These are phyloP conservation scores for Cryptosporidium canis DNA, from an alignment of 169 alveolate genomes.

Conservation along the genomic window DNA sequence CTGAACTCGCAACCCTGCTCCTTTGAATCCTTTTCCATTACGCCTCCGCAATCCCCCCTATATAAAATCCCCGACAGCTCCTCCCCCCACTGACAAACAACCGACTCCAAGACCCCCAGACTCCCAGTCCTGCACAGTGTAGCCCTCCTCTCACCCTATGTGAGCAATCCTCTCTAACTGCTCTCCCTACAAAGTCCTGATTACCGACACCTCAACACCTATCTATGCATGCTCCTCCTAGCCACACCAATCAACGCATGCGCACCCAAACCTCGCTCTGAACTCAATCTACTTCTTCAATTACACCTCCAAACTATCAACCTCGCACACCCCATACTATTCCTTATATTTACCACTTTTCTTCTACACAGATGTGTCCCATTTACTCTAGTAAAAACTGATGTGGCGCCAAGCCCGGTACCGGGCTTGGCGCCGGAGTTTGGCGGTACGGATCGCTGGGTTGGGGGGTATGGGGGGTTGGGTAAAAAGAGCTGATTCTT, in stretches of 20 bases:
- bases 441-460: not conserved
- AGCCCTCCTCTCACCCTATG: no score
- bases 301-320: not conserved
- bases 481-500: not conserved
- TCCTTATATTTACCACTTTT: not conserved
- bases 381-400: not conserved
- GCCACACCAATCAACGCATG: not conserved
- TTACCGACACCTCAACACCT: not conserved
- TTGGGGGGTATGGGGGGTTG: slow-evolving; percentile 11
- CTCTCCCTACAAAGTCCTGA: no score
- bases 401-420: not conserved
- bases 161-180: no score
- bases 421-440: not conserved
- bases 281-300: not conserved
- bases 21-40: not conserved
- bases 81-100: no score
- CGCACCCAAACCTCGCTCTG: not conserved
- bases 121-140: no score
- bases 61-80: not conserved
- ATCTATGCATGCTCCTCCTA: not conserved
- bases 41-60: not conserved
- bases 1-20: not conserved
- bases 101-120: no score
- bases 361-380: not conserved
- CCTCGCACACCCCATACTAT: not conserved